Conservation (phyloP, 2,329 filamentous ascomycete genomes). For the Parafenestella ontariensis region DNA sequence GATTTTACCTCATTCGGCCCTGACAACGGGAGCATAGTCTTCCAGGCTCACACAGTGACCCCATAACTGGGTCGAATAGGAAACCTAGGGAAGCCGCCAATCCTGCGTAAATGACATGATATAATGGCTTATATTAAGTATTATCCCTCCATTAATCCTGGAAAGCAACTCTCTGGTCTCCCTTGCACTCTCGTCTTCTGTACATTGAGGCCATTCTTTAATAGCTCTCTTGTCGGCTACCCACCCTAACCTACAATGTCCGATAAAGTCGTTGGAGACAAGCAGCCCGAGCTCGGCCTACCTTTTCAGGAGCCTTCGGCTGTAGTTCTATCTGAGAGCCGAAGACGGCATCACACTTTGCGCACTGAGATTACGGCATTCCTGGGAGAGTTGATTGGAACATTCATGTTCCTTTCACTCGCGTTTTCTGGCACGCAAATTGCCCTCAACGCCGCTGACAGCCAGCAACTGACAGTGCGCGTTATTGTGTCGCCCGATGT, state of each 20-base stretch:
- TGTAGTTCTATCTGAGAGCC: slow-evolving; percentile 9
- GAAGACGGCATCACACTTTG: slow-evolving; percentile 6
- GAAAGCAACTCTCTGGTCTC: not conserved
- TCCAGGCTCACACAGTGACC: too few relatives aligned
- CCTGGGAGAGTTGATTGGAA: slow-evolving; percentile 55
- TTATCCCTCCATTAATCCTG: too few relatives aligned
- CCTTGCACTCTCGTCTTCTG: not conserved
- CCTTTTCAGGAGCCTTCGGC: slow-evolving; percentile 22
- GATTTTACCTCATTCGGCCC: too few relatives aligned
- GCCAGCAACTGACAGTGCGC: slow-evolving; percentile 34
- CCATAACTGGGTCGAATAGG: not conserved
- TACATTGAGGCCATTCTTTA: not conserved
- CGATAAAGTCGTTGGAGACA: slow-evolving; percentile 6
- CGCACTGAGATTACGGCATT: slow-evolving; percentile 32
- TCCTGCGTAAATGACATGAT: too few relatives aligned
- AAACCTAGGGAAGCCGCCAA: not conserved
- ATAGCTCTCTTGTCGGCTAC: not conserved
- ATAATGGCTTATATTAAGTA: too few relatives aligned
- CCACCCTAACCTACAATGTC: slow-evolving; percentile 12
- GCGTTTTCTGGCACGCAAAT: slow-evolving; percentile 53
- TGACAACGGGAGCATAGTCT: too few relatives aligned
- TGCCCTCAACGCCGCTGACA: slow-evolving; percentile 52
- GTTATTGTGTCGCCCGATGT: slow-evolving; percentile 19
- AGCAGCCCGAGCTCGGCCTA: slow-evolving; percentile 6
- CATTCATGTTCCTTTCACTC: slow-evolving; percentile 54